Evolutionary conservation across 257 asterid genomes (phyloP).

Genomic region (Agastache rugosa): DNA sequence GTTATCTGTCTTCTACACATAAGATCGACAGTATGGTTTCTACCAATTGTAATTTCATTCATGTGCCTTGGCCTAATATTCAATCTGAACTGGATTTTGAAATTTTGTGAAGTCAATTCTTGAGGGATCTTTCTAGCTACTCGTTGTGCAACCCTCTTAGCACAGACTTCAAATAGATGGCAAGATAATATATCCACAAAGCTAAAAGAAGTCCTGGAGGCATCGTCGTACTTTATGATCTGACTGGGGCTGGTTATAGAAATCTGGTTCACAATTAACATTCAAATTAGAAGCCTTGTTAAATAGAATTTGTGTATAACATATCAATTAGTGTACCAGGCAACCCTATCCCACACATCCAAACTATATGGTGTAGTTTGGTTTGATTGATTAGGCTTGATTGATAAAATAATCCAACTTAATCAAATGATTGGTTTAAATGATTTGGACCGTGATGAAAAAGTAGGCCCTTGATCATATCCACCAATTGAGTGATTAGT

Average conservation of each 20-base stretch:
- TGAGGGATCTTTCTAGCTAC: slow-evolving; percentile 11
- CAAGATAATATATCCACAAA: background rate
- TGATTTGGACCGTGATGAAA: too few species aligned
- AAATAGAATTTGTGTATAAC: too few species aligned
- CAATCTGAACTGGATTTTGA: background rate
- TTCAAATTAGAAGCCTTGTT: background rate
- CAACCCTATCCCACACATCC: background rate
- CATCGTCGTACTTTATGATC: background rate
- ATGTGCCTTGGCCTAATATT: background rate
- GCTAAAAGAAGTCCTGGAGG: background rate
- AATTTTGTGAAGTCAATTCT: slow-evolving; percentile 1
- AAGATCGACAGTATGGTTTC: slow-evolving; percentile 20
- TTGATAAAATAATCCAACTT: too few species aligned
- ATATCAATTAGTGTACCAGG: background rate
- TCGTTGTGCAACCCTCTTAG: background rate
- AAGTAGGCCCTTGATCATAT: too few species aligned
- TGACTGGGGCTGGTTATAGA: background rate
- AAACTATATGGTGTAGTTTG: too few species aligned
- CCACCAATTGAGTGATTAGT: too few species aligned
- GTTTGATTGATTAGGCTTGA: too few species aligned
- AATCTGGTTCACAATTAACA: background rate
- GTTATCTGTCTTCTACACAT: slow-evolving; percentile 16
- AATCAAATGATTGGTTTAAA: too few species aligned
- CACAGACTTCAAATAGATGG: background rate
- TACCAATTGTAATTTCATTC: background rate